phyloP scores from a whole-genome alignment of 2,329 filamentous ascomycete species.

The Cytospora paraplurivora region DNA sequence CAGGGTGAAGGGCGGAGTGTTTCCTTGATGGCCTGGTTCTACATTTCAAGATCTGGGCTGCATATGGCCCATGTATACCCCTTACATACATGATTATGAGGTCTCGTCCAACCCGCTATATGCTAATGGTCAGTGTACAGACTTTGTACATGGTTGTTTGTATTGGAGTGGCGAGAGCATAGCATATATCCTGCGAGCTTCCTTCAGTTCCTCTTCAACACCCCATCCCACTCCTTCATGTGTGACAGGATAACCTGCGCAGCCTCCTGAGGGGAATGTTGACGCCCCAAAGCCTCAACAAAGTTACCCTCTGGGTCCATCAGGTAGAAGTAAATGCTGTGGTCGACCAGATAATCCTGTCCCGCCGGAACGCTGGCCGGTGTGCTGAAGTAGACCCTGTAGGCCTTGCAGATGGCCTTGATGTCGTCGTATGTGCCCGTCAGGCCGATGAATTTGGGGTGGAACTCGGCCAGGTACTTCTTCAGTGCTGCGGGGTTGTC shows the following conservation, averaged over 20 bases:
- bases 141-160: constrained; percentile 7
- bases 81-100: neutral
- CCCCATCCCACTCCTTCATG: constrained; percentile 63
- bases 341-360: constrained; percentile 96
- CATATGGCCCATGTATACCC: neutral
- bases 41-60: constrained; percentile 2
- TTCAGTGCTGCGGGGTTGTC: constrained; percentile 85
- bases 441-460: constrained; percentile 80
- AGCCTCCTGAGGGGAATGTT: constrained; percentile 87
- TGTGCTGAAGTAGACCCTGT: constrained; percentile 96
- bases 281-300: constrained; percentile 91
- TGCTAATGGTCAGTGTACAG: constrained; percentile 1
- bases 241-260: constrained; percentile 84
- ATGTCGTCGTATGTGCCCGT: constrained; percentile 94
- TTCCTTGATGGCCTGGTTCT: neutral
- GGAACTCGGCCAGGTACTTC: constrained; percentile 88
- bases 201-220: constrained; percentile 32
- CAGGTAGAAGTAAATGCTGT: constrained; percentile 99
- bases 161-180: constrained; percentile 21
- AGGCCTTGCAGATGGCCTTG: constrained; percentile 92
- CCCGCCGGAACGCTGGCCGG: constrained; percentile 85
- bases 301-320: constrained; percentile 99
- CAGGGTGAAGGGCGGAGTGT: neutral
- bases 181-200: neutral
- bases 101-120: neutral